Evolutionary conservation across 2,329 filamentous ascomycete species (phyloP).

Genomic region (Colletotrichum sp.): DNA sequence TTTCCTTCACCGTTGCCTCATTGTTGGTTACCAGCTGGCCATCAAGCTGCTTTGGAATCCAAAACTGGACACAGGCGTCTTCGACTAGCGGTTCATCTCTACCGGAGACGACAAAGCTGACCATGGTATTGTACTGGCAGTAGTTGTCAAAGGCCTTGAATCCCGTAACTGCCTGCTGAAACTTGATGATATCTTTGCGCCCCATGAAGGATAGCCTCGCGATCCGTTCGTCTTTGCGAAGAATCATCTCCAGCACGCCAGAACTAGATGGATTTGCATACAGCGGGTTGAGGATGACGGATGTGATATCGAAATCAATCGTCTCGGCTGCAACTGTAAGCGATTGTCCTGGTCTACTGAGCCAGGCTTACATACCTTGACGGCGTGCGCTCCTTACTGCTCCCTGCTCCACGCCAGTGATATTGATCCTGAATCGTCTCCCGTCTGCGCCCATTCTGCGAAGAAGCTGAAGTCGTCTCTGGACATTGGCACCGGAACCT

Average conservation of each 20-base stretch:
- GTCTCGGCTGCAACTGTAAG: slow-evolving; percentile 17
- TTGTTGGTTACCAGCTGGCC: slow-evolving; percentile 29
- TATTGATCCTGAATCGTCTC: slow-evolving; percentile 27
- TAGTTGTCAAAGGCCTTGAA: slow-evolving; percentile 33
- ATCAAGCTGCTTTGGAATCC: slow-evolving; percentile 32
- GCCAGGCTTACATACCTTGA: neutral
- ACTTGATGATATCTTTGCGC: slow-evolving; percentile 30
- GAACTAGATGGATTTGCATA: slow-evolving; percentile 25
- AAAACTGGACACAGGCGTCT: slow-evolving; percentile 34
- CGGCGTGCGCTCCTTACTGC: neutral
- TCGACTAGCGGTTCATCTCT: slow-evolving; percentile 25
- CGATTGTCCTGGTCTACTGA: neutral
- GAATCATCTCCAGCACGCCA: slow-evolving; percentile 30
- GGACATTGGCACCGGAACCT: neutral
- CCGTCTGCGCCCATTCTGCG: slow-evolving; percentile 29
- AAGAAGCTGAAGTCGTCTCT: slow-evolving; percentile 22
- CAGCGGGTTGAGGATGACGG: slow-evolving; percentile 28
- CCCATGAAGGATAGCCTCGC: slow-evolving; percentile 31
- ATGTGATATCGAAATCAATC: slow-evolving; percentile 36
- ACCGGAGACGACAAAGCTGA: slow-evolving; percentile 32
- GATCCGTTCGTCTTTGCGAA: slow-evolving; percentile 33
- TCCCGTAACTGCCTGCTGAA: slow-evolving; percentile 37
- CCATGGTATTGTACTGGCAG: slow-evolving; percentile 28
- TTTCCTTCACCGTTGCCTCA: neutral
- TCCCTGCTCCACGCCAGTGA: slow-evolving; percentile 18